Base-by-base conservation (phyloP, 2,329 filamentous ascomycete genomes). In the Albifimbria verrucaria region DNA sequence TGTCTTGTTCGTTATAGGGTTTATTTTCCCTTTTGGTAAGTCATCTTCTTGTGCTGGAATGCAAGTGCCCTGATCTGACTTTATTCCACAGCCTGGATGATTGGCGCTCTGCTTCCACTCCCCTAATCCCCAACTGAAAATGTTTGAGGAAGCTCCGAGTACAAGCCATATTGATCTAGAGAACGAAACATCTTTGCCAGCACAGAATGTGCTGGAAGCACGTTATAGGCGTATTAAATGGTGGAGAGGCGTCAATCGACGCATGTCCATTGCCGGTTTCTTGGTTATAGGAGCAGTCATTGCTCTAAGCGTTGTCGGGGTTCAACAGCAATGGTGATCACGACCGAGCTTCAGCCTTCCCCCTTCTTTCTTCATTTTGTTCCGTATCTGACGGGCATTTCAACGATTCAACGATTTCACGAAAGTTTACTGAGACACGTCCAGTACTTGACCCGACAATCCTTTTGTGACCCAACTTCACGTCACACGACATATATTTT, bases 21-120 rank as follows among this genome's bases (percentile, higher is more conserved):
- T 95, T 64, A 73, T 93, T 46, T 83, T 91, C 63, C 91, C 90
- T 6, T 79, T 91, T 55, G 77, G 85, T 88, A 72, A 70, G 83
- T 69, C 28, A 47, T 6, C 2, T 17, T n/a, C 36, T 17, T 49
- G 5, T 51, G 50, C n/a, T 15, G 24, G 41, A 45, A 24, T 21
- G n/a, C n/a, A n/a, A n/a, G n/a, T n/a, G 64, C 65, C 64, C 60
- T 57, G 53, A 47, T 41, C 55, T 60, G 56, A 65, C 55, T 48
- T 41, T 11, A 49, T 20, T 39, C 44, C 50, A 48, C 60, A 87
- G 88, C 87, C 52, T 95, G 90, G 90, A 89, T 93, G 74, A 76
- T 91, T 57, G 91, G 87, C 2, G 82, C 90, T 1, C 78, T 92
- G 51, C 75, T 94, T 12, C 89, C 89, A 1, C 71, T 95, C 7